Percentiles rank a stretch among this genome's conserved stretches.
Evolutionary conservation across 495 filamentous ascomycete genomes (phyloP).

Genomic region (Neurospora sp.): DNA sequence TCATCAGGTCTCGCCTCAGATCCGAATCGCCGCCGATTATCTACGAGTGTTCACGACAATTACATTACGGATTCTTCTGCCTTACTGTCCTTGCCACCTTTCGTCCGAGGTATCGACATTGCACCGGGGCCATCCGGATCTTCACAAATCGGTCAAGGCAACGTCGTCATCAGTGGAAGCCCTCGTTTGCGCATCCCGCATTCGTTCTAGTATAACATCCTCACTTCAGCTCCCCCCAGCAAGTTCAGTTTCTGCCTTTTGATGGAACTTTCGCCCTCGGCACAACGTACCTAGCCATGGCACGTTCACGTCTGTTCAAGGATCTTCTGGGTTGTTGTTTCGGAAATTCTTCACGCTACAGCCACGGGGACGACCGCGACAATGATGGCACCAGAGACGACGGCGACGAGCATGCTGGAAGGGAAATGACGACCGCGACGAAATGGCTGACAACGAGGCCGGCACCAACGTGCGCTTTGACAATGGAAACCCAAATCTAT

Average conservation of each 20-base stretch:
- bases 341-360: too few relatives aligned
- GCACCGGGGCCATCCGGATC: rapidly evolving
- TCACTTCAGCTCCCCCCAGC: neutral
- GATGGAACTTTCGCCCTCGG: too few relatives aligned
- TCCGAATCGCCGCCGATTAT: neutral
- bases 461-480: too few relatives aligned
- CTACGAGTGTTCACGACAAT: neutral
- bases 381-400: neutral
- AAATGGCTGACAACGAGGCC: too few relatives aligned
- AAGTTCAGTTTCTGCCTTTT: too few relatives aligned
- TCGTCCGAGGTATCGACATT: neutral
- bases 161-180: neutral
- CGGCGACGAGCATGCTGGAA: too few relatives aligned
- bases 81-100: neutral
- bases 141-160: neutral
- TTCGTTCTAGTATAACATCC: rapidly evolving
- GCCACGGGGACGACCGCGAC: neutral
- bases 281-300: neutral
- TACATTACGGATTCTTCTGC: neutral
- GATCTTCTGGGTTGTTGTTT: neutral
- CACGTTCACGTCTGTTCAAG: neutral
- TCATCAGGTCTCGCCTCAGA: neutral
- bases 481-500: too few relatives aligned
- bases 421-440: too few relatives aligned
- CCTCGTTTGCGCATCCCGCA: neutral